Conservation (phyloP, 164 flowering plant genomes). For the Umbellularia californica region DNA sequence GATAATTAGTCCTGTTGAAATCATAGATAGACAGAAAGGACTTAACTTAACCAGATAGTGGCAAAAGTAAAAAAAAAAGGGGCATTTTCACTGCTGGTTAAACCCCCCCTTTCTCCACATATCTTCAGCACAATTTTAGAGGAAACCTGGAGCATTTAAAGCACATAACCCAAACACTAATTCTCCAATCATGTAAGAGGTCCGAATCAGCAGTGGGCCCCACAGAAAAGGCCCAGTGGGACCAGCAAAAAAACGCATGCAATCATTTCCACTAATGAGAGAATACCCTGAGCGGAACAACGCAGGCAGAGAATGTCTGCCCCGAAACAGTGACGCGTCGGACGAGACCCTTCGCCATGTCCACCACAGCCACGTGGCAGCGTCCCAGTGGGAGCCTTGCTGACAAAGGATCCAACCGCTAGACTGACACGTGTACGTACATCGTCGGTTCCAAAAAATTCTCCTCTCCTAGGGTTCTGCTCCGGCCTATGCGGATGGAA, state of each 20-base stretch:
- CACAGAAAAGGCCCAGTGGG: neutral
- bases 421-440: neutral
- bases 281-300: neutral
- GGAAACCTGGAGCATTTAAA: neutral
- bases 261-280: neutral
- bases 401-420: neutral
- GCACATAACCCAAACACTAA: constrained; percentile 1
- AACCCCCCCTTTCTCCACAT: neutral
- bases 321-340: neutral
- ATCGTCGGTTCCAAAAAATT: neutral
- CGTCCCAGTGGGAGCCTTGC: neutral
- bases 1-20: no score
- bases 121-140: neutral
- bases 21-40: no score
- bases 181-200: neutral
- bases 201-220: neutral
- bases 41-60: no score
- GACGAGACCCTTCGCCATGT: neutral
- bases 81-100: neutral
- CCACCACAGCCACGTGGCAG: neutral
- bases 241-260: neutral
- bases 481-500: neutral
- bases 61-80: no score
- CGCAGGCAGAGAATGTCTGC: constrained; percentile 1
- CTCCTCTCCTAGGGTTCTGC: neutral